Base-by-base conservation (phyloP, 1,284 basidiomycete species). In the Cryptococcus neoformans region DNA sequence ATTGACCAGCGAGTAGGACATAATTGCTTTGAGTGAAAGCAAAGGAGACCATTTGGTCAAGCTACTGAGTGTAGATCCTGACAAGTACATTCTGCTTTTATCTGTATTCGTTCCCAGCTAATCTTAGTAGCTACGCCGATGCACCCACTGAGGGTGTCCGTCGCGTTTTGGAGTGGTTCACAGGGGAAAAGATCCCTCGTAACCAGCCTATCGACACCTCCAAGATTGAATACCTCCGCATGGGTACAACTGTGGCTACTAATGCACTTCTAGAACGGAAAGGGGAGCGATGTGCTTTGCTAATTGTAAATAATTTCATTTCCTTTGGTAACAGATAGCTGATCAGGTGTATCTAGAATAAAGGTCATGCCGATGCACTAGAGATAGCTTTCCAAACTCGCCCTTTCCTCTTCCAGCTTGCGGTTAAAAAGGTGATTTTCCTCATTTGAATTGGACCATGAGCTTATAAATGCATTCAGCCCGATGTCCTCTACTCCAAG, bases 201-300 rank as follows among this genome's bases (percentile, higher is more conserved):
- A 51, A 82, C 94, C 55, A 68, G 50, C 62, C 61, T 36, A 44
- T 66, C 7, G 60, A 60, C 6, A 54, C 67, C 6, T 63, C 66
- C 28, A 51, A 40, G 17, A 62, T 70, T 44, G 69, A 70, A 55
- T 68, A 62, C 8, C 63, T 73, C 11, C 66, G 69, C 2, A 79
- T 79, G 66, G 73, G 77, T 14, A 75, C 79, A n/a, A 77, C 75
- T 0, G 78, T 78, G 89, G 95, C 66, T 11, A 99, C 95, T 9
- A 99, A 98, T 66, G 94, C 95, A 0, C 82, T 99, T 0, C 82
- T 99, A 4, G 95, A 98, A 72, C 85, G 95, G 44, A 93, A 93
- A 70, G 95, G 95, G 1, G 88, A 92, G 70, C 86, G 86, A 63
- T 92, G 96, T 61, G 95, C 92, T 0, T 81, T 99, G 17, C 79